Evolutionary conservation across 2,329 filamentous ascomycete genomes (phyloP).

Genomic region (Cordyceps javanica): DNA sequence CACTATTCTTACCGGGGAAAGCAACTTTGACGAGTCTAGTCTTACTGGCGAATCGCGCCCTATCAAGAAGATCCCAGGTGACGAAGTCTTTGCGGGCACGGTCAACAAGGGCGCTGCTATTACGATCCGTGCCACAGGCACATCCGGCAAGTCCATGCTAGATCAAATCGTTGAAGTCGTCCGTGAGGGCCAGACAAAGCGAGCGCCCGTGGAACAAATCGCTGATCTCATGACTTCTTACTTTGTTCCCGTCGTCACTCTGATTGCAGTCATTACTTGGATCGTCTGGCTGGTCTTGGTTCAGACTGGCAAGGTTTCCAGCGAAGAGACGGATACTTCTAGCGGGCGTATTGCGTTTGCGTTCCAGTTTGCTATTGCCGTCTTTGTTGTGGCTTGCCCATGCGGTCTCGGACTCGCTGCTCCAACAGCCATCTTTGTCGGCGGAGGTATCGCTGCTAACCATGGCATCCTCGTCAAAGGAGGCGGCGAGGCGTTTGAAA

Average conservation of each 20-base stretch:
- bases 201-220: constrained; percentile 69
- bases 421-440: constrained; percentile 79
- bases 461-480: constrained; percentile 78
- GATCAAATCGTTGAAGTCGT: constrained; percentile 74
- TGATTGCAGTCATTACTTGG: constrained; percentile 67
- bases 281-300: constrained; percentile 64
- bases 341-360: constrained; percentile 70
- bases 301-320: constrained; percentile 49
- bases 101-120: constrained; percentile 64
- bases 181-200: constrained; percentile 68
- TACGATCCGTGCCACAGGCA: constrained; percentile 56
- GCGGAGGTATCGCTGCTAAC: constrained; percentile 71
- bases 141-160: constrained; percentile 66
- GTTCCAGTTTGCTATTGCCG: constrained; percentile 75
- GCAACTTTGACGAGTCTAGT: constrained; percentile 81
- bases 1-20: constrained; percentile 53
- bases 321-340: constrained; percentile 47
- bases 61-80: constrained; percentile 57
- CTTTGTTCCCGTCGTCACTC: constrained; percentile 67
- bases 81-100: constrained; percentile 65
- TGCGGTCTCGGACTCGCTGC: constrained; percentile 81
- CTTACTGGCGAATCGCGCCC: constrained; percentile 72
- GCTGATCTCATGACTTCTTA: constrained; percentile 68
- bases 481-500: constrained; percentile 79
- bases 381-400: constrained; percentile 82